These are phyloP conservation scores for Erucastrum elatum DNA, from an alignment of 345 rosid species.

Conservation along the genomic window DNA sequence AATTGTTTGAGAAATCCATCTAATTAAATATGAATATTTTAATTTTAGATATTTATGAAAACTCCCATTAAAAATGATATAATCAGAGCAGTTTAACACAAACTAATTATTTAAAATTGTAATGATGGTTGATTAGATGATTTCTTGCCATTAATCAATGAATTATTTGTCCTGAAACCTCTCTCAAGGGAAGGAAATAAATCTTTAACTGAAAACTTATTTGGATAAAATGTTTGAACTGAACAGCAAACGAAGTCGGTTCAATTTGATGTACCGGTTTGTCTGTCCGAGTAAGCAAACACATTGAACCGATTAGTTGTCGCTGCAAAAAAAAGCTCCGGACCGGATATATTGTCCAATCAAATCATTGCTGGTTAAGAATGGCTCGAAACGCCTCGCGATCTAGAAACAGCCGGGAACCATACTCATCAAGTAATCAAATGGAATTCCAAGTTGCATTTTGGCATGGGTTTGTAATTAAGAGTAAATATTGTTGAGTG, in stretches of 20 bases:
- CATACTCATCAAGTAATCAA: conserved; percentile 30
- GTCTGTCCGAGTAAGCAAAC: neutral
- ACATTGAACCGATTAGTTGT: neutral
- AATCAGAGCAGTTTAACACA: neutral
- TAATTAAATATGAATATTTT: too few relatives aligned
- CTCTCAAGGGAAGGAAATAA: neutral
- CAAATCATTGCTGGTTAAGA: conserved; percentile 1
- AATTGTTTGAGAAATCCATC: neutral
- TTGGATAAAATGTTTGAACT: neutral
- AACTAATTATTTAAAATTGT: neutral
- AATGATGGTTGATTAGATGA: neutral
- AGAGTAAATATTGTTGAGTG: neutral
- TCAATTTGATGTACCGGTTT: neutral
- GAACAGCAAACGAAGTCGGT: conserved; percentile 18
- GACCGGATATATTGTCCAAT: neutral
- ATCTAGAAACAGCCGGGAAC: conserved; percentile 45
- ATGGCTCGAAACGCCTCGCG: conserved; percentile 60
- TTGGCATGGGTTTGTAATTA: conserved; percentile 37
- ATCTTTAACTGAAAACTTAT: neutral
- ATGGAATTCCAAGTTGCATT: conserved; percentile 52
- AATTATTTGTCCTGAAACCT: neutral
- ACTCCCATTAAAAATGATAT: neutral
- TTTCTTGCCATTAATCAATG: neutral
- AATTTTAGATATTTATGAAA: neutral
- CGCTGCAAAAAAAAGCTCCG: neutral